phyloP scores from a whole-genome alignment of 352 stramenopile genomes.

The Globisporangium apiculatum region DNA sequence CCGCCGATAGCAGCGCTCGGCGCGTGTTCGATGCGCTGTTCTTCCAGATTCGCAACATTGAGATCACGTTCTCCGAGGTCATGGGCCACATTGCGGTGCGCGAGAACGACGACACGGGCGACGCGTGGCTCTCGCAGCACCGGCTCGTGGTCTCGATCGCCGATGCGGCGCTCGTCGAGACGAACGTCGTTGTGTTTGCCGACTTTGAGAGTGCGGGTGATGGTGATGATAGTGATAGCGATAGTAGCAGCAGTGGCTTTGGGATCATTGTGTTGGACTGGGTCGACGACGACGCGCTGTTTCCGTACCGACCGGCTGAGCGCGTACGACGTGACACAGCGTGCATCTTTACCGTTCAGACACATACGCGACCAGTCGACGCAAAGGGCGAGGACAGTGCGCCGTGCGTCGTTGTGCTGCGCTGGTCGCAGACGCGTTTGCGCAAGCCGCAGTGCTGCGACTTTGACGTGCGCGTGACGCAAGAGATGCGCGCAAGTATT shows the following conservation, averaged over 20 bases:
- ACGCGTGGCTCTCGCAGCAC: slow-evolving; percentile 25
- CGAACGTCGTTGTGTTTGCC: slow-evolving; percentile 31
- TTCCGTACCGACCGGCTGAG: slow-evolving; percentile 19
- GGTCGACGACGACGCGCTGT: slow-evolving; percentile 30
- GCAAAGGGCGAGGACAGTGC: neutral
- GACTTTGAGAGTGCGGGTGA: slow-evolving; percentile 7
- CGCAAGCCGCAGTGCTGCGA: slow-evolving; percentile 1
- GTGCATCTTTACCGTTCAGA: slow-evolving; percentile 6
- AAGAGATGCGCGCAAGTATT: slow-evolving; percentile 12
- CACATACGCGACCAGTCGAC: neutral
- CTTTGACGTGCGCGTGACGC: neutral
- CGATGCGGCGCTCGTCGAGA: slow-evolving; percentile 25
- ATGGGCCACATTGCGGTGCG: slow-evolving; percentile 40
- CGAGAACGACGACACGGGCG: slow-evolving; percentile 32
- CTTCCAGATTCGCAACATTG: slow-evolving; percentile 29
- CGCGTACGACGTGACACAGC: slow-evolving; percentile 21
- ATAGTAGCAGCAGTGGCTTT: neutral
- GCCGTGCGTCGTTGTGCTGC: slow-evolving; percentile 3
- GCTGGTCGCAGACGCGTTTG: slow-evolving; percentile 12
- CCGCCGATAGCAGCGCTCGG: slow-evolving; percentile 19
- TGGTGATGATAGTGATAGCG: neutral
- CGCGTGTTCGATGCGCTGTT: slow-evolving; percentile 39
- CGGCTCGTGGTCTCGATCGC: slow-evolving; percentile 30
- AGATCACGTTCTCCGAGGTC: slow-evolving; percentile 46
- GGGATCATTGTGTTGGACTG: slow-evolving; percentile 19